Base-by-base conservation (phyloP, 768 basidiomycete genomes). In the Suillus alpinus region DNA sequence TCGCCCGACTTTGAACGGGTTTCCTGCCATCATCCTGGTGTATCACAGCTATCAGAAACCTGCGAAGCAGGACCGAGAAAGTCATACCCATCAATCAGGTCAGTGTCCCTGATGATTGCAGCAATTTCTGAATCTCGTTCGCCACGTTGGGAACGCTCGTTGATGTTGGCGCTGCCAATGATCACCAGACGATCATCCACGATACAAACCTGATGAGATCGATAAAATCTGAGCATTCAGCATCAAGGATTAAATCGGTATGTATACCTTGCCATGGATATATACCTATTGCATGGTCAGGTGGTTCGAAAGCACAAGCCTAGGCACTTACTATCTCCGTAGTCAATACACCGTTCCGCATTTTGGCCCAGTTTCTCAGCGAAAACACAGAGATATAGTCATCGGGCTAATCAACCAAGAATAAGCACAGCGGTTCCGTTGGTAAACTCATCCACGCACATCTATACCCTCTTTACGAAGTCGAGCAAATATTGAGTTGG, bases 61-160 rank as follows among this genome's bases (percentile, higher is more conserved):
- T 39, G 39, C 13, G 29, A 18, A 31, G 29, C 20, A 47, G 2
- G 6, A 59, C 1, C 9, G 43, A 60, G 8, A 47, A 37, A 32
- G 32, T 26, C 83, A 56, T 63, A 91, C 92, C 93, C 84, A 61
- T 96, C 88, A 56, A 98, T 90, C 91, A 99, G 90, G 68, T 99
- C 96, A 3, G 96, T 98, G 68, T 99, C 97, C 63, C 94, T 82
- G 56, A 98, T 92, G 49, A 99, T 86, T 40, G 92, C 87, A 3
- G 94, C 94, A 37, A 98, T 73, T 71, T 99, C 97, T 2, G 96
- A 98, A 73, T 99, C 97, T 32, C 97, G 88, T 72, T 99, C 96
- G 26, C 97, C 97, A 32, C 94, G 83, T 69, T 93, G 92, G 14
- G 94, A 96, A 40, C 97, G 86, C 71, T 99, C 97, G 70, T 99